Evolutionary conservation across 2,329 filamentous ascomycete species (phyloP), one percentile per base, ranked within the genome.

Genomic region (Aspergillus sp.): DNA sequence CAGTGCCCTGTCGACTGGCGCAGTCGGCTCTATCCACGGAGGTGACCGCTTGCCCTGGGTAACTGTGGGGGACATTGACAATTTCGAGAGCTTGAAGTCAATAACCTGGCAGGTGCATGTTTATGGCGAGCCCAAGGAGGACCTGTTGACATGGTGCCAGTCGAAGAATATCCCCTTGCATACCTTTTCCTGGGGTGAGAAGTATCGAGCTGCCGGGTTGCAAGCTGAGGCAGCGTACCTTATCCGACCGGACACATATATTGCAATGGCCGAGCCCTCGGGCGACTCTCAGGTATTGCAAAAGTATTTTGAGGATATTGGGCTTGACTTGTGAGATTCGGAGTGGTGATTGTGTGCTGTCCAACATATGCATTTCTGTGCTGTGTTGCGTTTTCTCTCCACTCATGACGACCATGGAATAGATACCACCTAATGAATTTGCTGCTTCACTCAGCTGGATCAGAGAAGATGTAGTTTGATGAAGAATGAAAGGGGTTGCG

Each of bases 41-140:
- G 83, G 83, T 1, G 80, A 84, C 66, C 78, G 84, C 15, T 72
- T 81, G 4, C 78, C 78, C 2, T 75, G 73, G 73, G 70, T 61
- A 2, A 62, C 63, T 23, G 70, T 67, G 1, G 66, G 66, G 1
- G 53, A 61, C 2, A 34, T 59, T 1, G 73, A 75, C 43, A 74
- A 75, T 19, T 74, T 69, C 46, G 69, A 69, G 5, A 68, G 63
- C 4, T 54, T 76, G 1, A 54, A 41, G 7, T 58, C 66, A 3
- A 69, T 75, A 8, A 60, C 59, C 9, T 76, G 73, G 72, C 72
- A 76, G 31, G 59, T 76, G 23, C 74, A 75, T 61, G 68, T 75
- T 3, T 76, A 76, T 55, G 72, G 72, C 0, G 52, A 64, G 0
- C 34, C 45, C 1, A 58, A 43, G 13, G 43, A 55, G 2, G 62